A percentile compares a stretch with the other conserved stretches of the same genome.
phyloP scores from a whole-genome alignment of 2,329 filamentous ascomycete genomes.

The Periconia digitata region DNA sequence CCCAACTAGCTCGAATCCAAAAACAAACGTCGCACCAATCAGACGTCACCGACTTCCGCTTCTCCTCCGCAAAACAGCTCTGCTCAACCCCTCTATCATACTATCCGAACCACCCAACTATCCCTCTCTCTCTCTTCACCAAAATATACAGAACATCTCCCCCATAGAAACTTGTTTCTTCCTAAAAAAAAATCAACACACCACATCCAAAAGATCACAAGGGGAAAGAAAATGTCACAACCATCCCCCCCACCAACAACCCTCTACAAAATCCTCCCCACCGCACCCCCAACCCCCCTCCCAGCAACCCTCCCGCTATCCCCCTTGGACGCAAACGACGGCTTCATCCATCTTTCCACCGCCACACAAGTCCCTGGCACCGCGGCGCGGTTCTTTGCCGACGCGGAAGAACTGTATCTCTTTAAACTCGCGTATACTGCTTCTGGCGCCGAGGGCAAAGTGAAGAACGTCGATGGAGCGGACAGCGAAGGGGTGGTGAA shows the following conservation, averaged over 20 bases:
- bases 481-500: conserved; percentile 44
- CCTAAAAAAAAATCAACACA: neutral
- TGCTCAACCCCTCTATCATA: too few species aligned
- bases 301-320: conserved; percentile 60
- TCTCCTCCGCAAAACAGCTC: too few species aligned
- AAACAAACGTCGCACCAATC: too few species aligned
- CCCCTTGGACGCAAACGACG: conserved; percentile 61
- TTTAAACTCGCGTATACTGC: conserved; percentile 56
- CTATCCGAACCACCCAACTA: too few species aligned
- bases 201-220: neutral
- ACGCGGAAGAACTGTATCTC: conserved; percentile 48
- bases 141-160: neutral
- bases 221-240: conserved; percentile 24
- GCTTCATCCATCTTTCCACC: conserved; percentile 64
- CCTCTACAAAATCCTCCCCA: conserved; percentile 64
- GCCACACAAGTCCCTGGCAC: conserved; percentile 50
- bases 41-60: too few species aligned
- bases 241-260: conserved; percentile 36
- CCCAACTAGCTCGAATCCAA: too few species aligned
- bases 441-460: conserved; percentile 28
- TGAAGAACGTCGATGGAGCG: too few species aligned
- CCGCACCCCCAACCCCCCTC: conserved; percentile 55
- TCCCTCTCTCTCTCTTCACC: neutral
- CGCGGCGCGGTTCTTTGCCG: conserved; percentile 37
- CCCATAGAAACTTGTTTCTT: neutral